Evolutionary conservation across 2,329 filamentous ascomycete genomes (phyloP).

Genomic region (Colletotrichum orchidophilum): DNA sequence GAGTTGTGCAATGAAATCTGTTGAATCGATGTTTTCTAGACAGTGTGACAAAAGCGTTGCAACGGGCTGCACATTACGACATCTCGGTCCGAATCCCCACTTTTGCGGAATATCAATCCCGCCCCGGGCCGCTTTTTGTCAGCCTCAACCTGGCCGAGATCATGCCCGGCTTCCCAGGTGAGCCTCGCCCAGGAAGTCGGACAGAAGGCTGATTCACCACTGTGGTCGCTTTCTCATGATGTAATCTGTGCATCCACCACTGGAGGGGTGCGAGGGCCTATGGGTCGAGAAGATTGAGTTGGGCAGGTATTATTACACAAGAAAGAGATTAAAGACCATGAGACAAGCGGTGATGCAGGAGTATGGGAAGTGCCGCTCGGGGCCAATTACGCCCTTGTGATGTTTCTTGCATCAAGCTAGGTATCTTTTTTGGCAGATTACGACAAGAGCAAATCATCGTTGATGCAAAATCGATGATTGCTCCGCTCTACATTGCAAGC

Average conservation of each 20-base stretch:
- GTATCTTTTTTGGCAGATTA: background rate
- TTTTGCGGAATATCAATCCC: background rate
- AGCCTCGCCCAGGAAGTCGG: background rate
- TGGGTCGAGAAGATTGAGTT: background rate
- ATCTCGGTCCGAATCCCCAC: background rate
- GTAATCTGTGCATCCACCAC: background rate
- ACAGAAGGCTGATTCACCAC: background rate
- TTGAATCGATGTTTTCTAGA: no score
- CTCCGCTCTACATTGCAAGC: background rate
- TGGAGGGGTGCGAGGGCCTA: background rate
- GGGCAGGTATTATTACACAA: background rate
- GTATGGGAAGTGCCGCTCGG: background rate
- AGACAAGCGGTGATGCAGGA: background rate
- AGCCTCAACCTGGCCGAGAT: background rate
- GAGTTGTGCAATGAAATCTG: no score
- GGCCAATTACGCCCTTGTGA: background rate
- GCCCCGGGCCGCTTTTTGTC: background rate
- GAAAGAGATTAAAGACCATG: background rate
- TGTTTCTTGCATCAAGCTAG: background rate
- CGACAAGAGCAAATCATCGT: background rate
- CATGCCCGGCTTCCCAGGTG: no score
- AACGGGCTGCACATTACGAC: background rate
- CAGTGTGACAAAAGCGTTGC: background rate
- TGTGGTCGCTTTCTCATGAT: background rate
- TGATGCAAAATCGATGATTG: no score